A percentile compares a stretch with the other conserved stretches of the same genome.
Conservation (phyloP, 164 flowering plant species). For the Taxillus chinensis region DNA sequence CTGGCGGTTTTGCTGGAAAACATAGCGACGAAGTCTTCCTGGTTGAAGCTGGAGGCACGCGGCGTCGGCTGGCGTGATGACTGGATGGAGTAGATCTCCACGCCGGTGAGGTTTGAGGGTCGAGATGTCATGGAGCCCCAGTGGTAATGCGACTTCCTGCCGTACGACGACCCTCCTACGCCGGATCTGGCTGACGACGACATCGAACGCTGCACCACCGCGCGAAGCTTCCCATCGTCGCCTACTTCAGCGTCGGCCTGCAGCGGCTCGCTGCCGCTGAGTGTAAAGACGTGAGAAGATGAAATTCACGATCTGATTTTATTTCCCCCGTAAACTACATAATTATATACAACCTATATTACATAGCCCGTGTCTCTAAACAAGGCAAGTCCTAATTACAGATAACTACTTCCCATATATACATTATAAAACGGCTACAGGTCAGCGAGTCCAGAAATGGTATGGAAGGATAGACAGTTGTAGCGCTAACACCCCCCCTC, state of each 20-base stretch:
- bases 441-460: too few relatives aligned
- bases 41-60: slow-evolving; percentile 79
- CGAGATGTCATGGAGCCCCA: slow-evolving; percentile 54
- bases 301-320: too few relatives aligned
- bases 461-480: too few relatives aligned
- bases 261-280: slow-evolving; percentile 69
- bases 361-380: too few relatives aligned
- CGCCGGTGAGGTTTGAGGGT: slow-evolving; percentile 72
- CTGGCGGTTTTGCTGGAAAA: slow-evolving; percentile 56
- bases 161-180: slow-evolving; percentile 28
- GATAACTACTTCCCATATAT: too few relatives aligned
- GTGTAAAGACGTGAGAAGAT: slow-evolving; percentile 61
- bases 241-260: slow-evolving; percentile 74
- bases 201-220: slow-evolving; percentile 39
- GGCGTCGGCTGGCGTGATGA: slow-evolving; percentile 86
- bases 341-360: too few relatives aligned
- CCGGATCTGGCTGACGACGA: slow-evolving; percentile 25
- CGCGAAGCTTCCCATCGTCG: slow-evolving; percentile 80
- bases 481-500: too few relatives aligned
- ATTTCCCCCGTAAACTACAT: too few relatives aligned
- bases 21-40: slow-evolving; percentile 70
- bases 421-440: too few relatives aligned
- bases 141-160: too few relatives aligned
- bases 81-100: slow-evolving; percentile 81
- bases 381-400: too few relatives aligned